Conservation (phyloP, 257 asterid species). For the Eustoma russellianum region DNA sequence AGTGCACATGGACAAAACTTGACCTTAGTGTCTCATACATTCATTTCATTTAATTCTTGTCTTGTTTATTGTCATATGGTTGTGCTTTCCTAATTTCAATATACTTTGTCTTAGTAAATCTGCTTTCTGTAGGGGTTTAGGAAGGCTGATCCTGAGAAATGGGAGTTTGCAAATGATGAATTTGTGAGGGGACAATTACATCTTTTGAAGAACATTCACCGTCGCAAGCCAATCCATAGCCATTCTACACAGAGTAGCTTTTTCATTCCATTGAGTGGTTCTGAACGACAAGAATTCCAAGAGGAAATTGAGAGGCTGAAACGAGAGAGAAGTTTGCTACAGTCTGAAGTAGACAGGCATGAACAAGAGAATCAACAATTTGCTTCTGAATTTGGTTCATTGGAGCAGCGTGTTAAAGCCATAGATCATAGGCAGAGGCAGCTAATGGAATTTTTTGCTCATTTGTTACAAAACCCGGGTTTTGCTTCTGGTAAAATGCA, state of each 20-base stretch:
- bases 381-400: constrained; percentile 27
- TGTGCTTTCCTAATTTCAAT: constrained; percentile 2
- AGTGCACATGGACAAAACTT: constrained; percentile 10
- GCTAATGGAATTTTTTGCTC: constrained; percentile 50
- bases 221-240: constrained; percentile 94
- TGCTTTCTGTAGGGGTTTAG: constrained; percentile 62
- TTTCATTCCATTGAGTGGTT: constrained; percentile 40
- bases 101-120: not conserved
- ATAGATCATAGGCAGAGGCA: constrained; percentile 36
- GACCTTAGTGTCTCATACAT: not conserved
- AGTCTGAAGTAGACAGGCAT: constrained; percentile 38
- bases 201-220: constrained; percentile 68
- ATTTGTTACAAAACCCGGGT: constrained; percentile 33
- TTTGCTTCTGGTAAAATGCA: constrained; percentile 26
- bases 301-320: constrained; percentile 57
- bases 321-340: constrained; percentile 44
- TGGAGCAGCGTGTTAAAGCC: constrained; percentile 36
- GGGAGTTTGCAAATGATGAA: constrained; percentile 88
- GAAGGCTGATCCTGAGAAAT: constrained; percentile 80
- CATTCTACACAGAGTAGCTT: constrained; percentile 52
- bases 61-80: not conserved
- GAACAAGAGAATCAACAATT: constrained; percentile 47
- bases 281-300: constrained; percentile 56
- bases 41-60: not conserved
- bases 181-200: constrained; percentile 67